phyloP scores from a whole-genome alignment of 1,284 basidiomycete species.

The Cutaneotrichosporon sp. region DNA sequence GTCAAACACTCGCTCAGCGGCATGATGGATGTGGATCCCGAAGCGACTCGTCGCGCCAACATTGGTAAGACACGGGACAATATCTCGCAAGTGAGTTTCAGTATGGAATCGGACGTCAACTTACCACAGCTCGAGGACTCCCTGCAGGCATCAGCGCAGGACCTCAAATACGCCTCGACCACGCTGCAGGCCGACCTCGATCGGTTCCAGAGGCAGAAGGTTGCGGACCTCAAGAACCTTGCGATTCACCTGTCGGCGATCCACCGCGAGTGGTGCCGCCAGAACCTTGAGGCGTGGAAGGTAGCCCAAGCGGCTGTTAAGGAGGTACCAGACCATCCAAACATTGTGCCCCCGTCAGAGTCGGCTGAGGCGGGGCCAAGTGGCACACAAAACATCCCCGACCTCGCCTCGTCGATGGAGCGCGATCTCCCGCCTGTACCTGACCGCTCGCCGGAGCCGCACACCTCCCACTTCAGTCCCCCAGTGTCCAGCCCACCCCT shows the following conservation, averaged over 20 bases:
- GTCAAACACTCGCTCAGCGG: conserved; percentile 91
- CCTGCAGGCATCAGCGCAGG: conserved; percentile 78
- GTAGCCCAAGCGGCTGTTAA: conserved; percentile 86
- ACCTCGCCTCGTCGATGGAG: conserved; percentile 10
- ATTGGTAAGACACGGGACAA: conserved; percentile 92
- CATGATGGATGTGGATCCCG: conserved; percentile 98
- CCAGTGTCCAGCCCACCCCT: not conserved
- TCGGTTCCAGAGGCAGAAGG: conserved; percentile 97
- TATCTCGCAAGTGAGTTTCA: conserved; percentile 78
- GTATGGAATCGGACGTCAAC: not conserved
- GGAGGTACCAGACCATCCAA: conserved; percentile 83
- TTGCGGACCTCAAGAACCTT: conserved; percentile 90
- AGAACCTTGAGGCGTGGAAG: conserved; percentile 96
- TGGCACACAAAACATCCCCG: not conserved
- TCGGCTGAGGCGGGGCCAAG: not conserved
- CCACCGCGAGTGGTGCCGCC: conserved; percentile 92
- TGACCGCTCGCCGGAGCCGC: not conserved
- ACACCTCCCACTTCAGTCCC: not conserved
- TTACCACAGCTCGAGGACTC: conserved; percentile 76
- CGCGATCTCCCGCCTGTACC: conserved; percentile 18
- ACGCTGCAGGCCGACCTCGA: conserved; percentile 98
- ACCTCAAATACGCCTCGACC: conserved; percentile 89
- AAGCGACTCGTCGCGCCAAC: conserved; percentile 83
- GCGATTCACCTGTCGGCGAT: conserved; percentile 79
- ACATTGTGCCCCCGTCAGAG: conserved; percentile 48